Evolutionary conservation across 139 green algal genomes (phyloP), one percentile per base, ranked within the genome.

Genomic region (Tetradesmus obliquus): DNA sequence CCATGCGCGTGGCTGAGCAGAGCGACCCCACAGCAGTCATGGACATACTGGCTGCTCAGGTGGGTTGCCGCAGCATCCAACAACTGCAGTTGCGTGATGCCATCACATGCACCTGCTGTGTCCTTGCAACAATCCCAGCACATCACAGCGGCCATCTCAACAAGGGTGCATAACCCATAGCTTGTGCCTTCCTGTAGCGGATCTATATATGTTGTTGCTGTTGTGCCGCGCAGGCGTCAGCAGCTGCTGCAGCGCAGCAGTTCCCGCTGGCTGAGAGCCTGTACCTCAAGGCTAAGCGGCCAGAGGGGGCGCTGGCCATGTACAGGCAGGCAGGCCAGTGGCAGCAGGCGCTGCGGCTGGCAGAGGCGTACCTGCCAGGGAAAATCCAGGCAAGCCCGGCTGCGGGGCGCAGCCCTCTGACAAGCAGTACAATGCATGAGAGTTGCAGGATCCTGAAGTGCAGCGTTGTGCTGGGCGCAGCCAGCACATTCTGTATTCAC

Each of bases 331-430:
- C 87, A n/a, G 88, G 91, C 74, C 91, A 95, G 94, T 98, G 95
- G 96, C 93, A 97, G 71, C 95, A 97, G 22, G 97, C 97, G n/a
- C 91, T 98, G 91, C 94, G 96, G 72, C 58, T 98, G 22, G 96
- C 96, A 5, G 95, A 98, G 91, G 94, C 97, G 84, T 98, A 98
- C 89, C 85, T 97, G 84, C 97, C 97, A 12, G 93, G 82, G 74
- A 97, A 96, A 92, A 93, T 97, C 32, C 82, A 88, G 72, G 89
- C 83, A 53, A n/a, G 79, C 66, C 12, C 3, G 3, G 66, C 15
- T 7, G n/a, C 17, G 15, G 17, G n/a, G 60, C 7, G 60, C 60
- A 71, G 2, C 10, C 10, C 60, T 4, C 10, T 4, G 15, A 71
- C 60, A 71, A 10, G 57, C 57, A 66, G 2, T 22, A 4, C 15